Percentiles rank a stretch among this genome's conserved stretches.
Evolutionary conservation across 2,329 filamentous ascomycete genomes (phyloP).

Genomic region (Fusarium pininemorale): DNA sequence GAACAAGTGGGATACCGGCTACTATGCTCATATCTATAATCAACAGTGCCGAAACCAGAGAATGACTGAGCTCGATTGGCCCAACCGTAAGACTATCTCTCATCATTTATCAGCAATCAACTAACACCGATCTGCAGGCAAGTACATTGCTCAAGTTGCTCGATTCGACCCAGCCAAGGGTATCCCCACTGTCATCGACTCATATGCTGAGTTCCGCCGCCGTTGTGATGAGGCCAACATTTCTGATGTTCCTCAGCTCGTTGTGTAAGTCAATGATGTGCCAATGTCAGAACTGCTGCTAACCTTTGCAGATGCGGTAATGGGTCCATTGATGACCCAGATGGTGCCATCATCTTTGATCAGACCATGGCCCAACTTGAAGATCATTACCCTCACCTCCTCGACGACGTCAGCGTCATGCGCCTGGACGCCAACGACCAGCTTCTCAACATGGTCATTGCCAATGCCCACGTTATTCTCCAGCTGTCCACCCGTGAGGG

Average conservation of each 20-base stretch:
- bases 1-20: conserved; percentile 73
- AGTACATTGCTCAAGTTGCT: conserved; percentile 83
- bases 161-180: conserved; percentile 87
- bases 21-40: conserved; percentile 80
- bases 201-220: conserved; percentile 77
- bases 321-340: conserved; percentile 82
- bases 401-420: conserved; percentile 76
- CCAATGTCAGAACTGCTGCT: background rate
- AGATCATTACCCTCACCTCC: conserved; percentile 67
- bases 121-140: conserved; percentile 51
- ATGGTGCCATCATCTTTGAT: conserved; percentile 77
- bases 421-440: conserved; percentile 82
- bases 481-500: conserved; percentile 85
- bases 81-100: conserved; percentile 51
- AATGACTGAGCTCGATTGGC: conserved; percentile 64
- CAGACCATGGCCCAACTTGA: conserved; percentile 75
- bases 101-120: background rate
- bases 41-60: conserved; percentile 65
- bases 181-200: conserved; percentile 78
- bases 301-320: conserved; percentile 68
- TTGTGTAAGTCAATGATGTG: conserved; percentile 60
- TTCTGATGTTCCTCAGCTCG: conserved; percentile 71
- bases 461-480: conserved; percentile 76
- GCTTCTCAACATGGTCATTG: conserved; percentile 78
- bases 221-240: conserved; percentile 63